phyloP scores from a whole-genome alignment of 441 rosid species.

The Flueggea neowawraea region DNA sequence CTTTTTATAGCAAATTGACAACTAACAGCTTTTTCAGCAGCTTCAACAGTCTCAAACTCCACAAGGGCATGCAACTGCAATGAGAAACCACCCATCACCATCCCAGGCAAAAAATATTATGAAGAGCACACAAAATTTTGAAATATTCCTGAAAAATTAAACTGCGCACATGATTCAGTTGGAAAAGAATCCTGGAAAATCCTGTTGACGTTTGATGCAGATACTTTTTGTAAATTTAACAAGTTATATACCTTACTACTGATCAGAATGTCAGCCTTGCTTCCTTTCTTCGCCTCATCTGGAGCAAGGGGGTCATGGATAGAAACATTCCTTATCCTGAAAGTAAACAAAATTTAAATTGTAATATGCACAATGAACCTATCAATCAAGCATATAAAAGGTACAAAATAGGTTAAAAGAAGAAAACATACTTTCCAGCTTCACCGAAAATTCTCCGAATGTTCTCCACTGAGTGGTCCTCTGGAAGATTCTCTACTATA shows the following conservation, averaged over 20 bases:
- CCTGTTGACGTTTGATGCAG: too few relatives aligned
- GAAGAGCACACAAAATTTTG: too few relatives aligned
- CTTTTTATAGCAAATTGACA: background rate
- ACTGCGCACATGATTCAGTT: too few relatives aligned
- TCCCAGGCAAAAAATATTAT: slow-evolving; percentile 4
- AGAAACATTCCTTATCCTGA: slow-evolving; percentile 56
- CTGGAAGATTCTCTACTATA: slow-evolving; percentile 93
- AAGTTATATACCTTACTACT: slow-evolving; percentile 56
- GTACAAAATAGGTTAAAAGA: background rate
- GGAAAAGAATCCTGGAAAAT: too few relatives aligned
- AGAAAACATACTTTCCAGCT: slow-evolving; percentile 70
- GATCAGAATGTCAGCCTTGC: slow-evolving; percentile 44
- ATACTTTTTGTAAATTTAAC: background rate
- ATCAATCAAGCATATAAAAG: slow-evolving; percentile 8
- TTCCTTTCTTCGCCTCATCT: slow-evolving; percentile 57
- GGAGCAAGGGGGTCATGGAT: slow-evolving; percentile 53
- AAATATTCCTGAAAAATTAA: too few relatives aligned
- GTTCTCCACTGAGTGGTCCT: slow-evolving; percentile 75
- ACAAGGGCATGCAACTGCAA: slow-evolving; percentile 80
- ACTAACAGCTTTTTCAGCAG: slow-evolving; percentile 94
- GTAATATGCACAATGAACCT: slow-evolving; percentile 7
- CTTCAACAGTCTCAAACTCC: slow-evolving; percentile 80
- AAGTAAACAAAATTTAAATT: slow-evolving; percentile 8
- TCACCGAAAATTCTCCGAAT: slow-evolving; percentile 59
- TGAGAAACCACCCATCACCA: slow-evolving; percentile 3